Evolutionary conservation across 2,329 filamentous ascomycete genomes (phyloP).

Genomic region (Cladobotryum protrusum): DNA sequence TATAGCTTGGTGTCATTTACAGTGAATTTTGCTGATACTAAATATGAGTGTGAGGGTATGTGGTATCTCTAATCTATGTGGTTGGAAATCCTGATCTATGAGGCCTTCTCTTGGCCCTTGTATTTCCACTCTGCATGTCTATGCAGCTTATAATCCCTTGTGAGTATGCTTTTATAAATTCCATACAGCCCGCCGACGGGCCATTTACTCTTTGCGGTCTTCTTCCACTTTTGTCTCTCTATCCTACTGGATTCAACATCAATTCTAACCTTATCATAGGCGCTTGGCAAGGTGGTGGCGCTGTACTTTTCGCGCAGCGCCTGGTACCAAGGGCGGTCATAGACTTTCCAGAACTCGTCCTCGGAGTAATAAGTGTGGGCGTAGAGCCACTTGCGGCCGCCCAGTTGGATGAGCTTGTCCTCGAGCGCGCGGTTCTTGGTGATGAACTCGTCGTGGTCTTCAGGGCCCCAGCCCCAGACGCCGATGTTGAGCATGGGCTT

Average conservation of each 20-base stretch:
- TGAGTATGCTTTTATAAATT: conserved; percentile 52
- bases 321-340: conserved; percentile 56
- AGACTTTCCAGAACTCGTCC: conserved; percentile 61
- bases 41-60: no score
- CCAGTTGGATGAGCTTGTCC: conserved; percentile 58
- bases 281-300: conserved; percentile 55
- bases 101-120: conserved; percentile 23
- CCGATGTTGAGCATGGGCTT: conserved; percentile 54
- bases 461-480: conserved; percentile 75
- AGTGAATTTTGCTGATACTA: no score
- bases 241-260: conserved; percentile 40
- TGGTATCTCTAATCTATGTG: no score
- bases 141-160: conserved; percentile 50
- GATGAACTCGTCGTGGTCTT: conserved; percentile 53
- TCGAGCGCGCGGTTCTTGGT: conserved; percentile 66
- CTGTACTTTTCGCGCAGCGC: conserved; percentile 55
- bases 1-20: no score
- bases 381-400: conserved; percentile 82
- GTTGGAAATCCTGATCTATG: no score
- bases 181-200: conserved; percentile 55
- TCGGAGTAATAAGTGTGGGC: conserved; percentile 79
- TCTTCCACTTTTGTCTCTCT: conserved; percentile 32
- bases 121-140: conserved; percentile 49
- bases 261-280: conserved; percentile 65
- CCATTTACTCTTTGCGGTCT: conserved; percentile 42